Evolutionary conservation across 202 grass and related monocot species (phyloP), one percentile per base, ranked within the genome.

Genomic region (Schoenoplectus tabernaemontani): DNA sequence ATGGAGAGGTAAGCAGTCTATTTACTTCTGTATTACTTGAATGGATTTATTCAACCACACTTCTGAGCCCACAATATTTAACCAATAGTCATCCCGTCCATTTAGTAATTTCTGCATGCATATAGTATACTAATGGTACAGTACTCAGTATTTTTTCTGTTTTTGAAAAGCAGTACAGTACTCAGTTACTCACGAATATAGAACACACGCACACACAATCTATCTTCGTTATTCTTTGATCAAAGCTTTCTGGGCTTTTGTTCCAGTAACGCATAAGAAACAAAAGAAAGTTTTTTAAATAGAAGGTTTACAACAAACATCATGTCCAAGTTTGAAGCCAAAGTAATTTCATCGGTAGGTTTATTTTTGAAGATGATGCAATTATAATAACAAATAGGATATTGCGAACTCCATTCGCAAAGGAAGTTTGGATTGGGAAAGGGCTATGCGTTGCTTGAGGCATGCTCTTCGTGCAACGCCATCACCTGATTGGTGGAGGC

Each of bases 401-500:
- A 85, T 97, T 84, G 91, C 94, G 62, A 82, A 83, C 70, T 91
- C 91, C 53, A 97, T 97, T 87, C 89, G 89, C n/a, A 97, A 87
- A 74, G 89, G 89, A 43, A 90, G 91, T 87, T 83, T 93, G 70
- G 94, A 97, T 73, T 97, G 94, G 93, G 93, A 97, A 74, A 83
- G 91, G 70, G 93, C 93, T 84, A 80, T 93, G 38, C 93, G 93
- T 61, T 97, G 94, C 77, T 87, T 97, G 73, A 88, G 91, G 77
- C 94, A 97, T 87, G 94, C 94, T 69, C 87, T 97, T 82, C 82
- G 86, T 34, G 93, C 94, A 86, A 97, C 89, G 62, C 94, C 94
- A 80, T 97, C 94, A 54, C 94, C 91, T 71, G 94, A 97, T 70
- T 97, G 94, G 94, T 97, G 94, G 94, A 93, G 94, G 63, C 94